Base-by-base conservation (phyloP, 1,284 basidiomycete species). In the Pulveroboletus sp. region DNA sequence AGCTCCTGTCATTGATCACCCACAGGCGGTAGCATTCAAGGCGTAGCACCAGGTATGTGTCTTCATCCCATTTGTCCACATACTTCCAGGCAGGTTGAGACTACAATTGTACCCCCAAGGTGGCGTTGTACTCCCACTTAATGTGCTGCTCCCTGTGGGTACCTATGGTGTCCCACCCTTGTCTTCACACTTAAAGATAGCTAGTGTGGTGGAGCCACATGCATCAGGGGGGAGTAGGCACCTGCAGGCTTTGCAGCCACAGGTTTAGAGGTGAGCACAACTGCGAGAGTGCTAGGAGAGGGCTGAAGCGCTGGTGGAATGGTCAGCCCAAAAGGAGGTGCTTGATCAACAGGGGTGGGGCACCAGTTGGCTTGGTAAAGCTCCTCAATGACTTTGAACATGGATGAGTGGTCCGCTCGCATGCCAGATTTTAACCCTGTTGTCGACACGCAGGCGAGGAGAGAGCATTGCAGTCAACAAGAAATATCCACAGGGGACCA, bases 381-480 rank as follows among this genome's bases (percentile, higher is more conserved):
- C 69, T 96, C 93, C 17, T 95, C 91, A 51, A 84, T 75, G 52
- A 76, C 67, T 65, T n/a, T 95, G 88, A 11, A 89, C 75, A 61
- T 96, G 92, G 36, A 98, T 72, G 24, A 99, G 82, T 7, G 86
- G 79, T 11, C 96, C 95, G 0, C 87, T 84, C 72, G 91, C 95
- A 73, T 98, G 95, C 91, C 91, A 98, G 58, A 99, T 82, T 75
- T 94, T 95, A 72, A 98, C 86, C 3, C 96, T 94, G 66, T 98
- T 98, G 76, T 99, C 96, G 52, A 99, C 97, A 41, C 97, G 86
- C 53, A 99, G 75, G 35, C 97, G 84, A 2, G 97, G 96, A 17
- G 91, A 95, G 33, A 98, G 82, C 0, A 94, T 98, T 2, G 95
- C 95, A 2, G 95, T 98, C 64, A 99, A 79, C 45, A 99, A 80